Base-by-base conservation (phyloP, 2,329 filamentous ascomycete species). In the Phaeophleospora eucalypticola region DNA sequence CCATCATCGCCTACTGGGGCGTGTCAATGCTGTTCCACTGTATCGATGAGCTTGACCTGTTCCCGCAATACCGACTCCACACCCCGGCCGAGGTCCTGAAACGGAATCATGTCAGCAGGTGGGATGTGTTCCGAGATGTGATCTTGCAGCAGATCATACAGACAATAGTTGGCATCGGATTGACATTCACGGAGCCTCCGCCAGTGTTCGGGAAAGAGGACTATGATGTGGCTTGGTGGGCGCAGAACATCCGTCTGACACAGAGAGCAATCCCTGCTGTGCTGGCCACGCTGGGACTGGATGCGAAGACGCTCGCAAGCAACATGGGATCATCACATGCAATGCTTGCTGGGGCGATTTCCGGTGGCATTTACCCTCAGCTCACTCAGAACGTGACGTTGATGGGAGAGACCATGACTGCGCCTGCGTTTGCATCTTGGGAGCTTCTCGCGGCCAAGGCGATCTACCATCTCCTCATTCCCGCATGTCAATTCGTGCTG, bases 141-240 rank as follows among this genome's bases (percentile, higher is more conserved):
- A 72, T 97, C 45, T 65, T 97, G 48, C 91, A 98, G 71, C 93
- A 98, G 66, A 67, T 91, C 51, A 87, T 98, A 40, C 93, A 98
- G 73, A 86, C 88, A 18, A 68, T 78, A 15, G 84, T 87, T 35
- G 84, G 86, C 33, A 68, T 83, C 45, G 68, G 80, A 3, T 71
- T 97, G 35, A 81, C 82, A 3, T 70, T 83, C 56, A 83, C 85
- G 16, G 93, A 97, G 60, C 80, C 83, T 2, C 74, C 79, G 35
- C 84, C 91, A 55, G 82, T 83, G 60, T 77, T 76, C 34, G 93
- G 93, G 41, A 87, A 79, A 68, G 86, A 91, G 60, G 79, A 87
- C 18, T 89, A 95, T 66, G 87, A 97, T 64, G 76, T 97, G 18
- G 87, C 89, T 20, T 83, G 91, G 56, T 97, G 91, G 88, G 90